Percentiles rank a stretch among this genome's conserved stretches.
Evolutionary conservation across 441 rosid genomes (phyloP).

Genomic region (Cnidoscolus chayamansa): DNA sequence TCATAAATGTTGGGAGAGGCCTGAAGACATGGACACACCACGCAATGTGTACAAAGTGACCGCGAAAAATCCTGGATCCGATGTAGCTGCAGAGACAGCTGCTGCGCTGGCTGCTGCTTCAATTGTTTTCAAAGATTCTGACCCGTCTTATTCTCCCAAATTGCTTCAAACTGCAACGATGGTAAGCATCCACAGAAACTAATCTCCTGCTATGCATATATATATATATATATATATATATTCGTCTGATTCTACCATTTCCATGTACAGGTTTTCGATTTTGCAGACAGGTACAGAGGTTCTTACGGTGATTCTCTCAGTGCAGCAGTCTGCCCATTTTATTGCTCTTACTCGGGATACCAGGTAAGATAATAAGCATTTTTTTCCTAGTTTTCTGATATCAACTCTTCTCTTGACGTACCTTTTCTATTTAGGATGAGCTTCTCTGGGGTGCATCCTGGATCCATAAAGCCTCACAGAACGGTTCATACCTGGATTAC

Average conservation of each 20-base stretch:
- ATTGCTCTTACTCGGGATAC: slow-evolving; percentile 75
- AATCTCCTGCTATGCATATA: neutral
- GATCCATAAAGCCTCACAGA: slow-evolving; percentile 72
- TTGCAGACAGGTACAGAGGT: slow-evolving; percentile 63
- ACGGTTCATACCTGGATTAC: slow-evolving; percentile 47
- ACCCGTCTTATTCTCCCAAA: slow-evolving; percentile 56
- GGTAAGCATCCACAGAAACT: slow-evolving; percentile 24
- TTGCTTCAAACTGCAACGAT: slow-evolving; percentile 50
- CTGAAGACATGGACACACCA: slow-evolving; percentile 75
- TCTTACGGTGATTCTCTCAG: slow-evolving; percentile 60
- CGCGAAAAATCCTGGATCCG: slow-evolving; percentile 59
- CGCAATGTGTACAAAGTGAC: slow-evolving; percentile 63
- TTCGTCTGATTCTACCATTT: too few relatives aligned
- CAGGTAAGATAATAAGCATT: slow-evolving; percentile 28
- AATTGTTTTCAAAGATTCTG: slow-evolving; percentile 57
- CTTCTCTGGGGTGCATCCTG: slow-evolving; percentile 97
- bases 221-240: too few relatives aligned
- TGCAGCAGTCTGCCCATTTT: slow-evolving; percentile 69
- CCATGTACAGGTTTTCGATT: slow-evolving; percentile 45
- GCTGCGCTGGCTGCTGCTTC: slow-evolving; percentile 78
- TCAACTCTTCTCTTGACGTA: neutral
- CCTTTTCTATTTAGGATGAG: slow-evolving; percentile 55
- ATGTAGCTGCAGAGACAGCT: slow-evolving; percentile 69
- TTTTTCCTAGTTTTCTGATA: neutral
- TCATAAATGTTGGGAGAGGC: slow-evolving; percentile 74